phyloP scores from a whole-genome alignment of 179 eudicot species.

The Spinacia oleracea region DNA sequence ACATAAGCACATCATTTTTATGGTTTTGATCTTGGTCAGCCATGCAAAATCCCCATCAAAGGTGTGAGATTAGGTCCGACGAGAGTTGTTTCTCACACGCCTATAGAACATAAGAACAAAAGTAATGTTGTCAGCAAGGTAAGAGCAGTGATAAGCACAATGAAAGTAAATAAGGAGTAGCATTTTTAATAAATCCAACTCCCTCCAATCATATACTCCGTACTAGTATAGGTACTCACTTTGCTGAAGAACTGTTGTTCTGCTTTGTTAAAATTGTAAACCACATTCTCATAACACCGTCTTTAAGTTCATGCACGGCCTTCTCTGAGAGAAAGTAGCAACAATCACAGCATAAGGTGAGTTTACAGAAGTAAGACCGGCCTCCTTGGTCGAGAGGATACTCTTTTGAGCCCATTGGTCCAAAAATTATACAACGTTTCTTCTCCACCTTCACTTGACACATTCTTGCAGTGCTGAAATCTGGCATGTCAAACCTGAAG shows the following conservation, averaged over 20 bases:
- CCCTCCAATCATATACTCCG: not conserved
- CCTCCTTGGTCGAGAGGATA: not conserved
- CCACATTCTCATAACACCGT: constrained; percentile 4
- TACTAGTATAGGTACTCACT: not conserved
- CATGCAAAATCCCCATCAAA: not conserved
- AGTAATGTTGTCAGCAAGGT: not conserved
- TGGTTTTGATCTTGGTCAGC: no score
- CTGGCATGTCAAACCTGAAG: constrained; percentile 3
- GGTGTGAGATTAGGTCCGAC: not conserved
- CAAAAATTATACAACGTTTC: not conserved
- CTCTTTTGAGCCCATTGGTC: constrained; percentile 2
- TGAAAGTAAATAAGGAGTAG: not conserved
- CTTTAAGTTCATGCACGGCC: not conserved
- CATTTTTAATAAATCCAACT: not conserved
- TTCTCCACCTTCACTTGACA: not conserved
- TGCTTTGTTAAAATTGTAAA: not conserved
- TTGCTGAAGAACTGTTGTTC: not conserved
- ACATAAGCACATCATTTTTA: no score
- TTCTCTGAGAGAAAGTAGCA: not conserved
- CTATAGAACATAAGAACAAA: not conserved
- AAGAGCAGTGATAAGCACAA: not conserved
- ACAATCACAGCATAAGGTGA: not conserved
- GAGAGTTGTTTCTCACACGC: not conserved
- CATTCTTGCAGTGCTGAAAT: not conserved
- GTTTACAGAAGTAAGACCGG: not conserved